Base-by-base conservation (phyloP, 495 filamentous ascomycete genomes). In the Penicillium coprophilum region DNA sequence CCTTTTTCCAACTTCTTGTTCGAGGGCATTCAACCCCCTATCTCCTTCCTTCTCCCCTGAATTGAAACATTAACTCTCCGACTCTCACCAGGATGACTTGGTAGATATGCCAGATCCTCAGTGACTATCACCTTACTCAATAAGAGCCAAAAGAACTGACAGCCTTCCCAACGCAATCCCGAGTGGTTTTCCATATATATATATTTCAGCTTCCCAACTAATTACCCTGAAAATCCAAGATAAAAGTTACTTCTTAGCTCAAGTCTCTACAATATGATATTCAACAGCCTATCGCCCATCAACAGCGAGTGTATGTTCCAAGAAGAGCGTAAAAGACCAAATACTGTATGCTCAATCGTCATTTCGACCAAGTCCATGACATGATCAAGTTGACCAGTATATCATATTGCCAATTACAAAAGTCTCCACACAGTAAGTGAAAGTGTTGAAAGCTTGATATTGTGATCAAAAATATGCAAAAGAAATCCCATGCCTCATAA, bases 401-500 rank as follows among this genome's bases (percentile, higher is more conserved):
- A 47, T 2, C 21, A 30, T 13, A 45, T n/a, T 8, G 12, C 41
- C 13, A 38, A 30, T 15, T 47, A 55, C 19, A 15, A 23, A 23
- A 20, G 10, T 49, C 21, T 17, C 41, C 46, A 56, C 31, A 24
- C 32, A 49, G 19, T 36, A 36, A n/a, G n/a, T n/a, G n/a, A n/a
- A 49, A 48, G 30, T 57, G 46, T 32, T 9, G 17, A 44, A 41
- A 20, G 6, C 17, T 44, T 49, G n/a, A 24, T 47, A 36, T 53
- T 40, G 17, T 30, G 28, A 55, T 36, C 19, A 36, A 39, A 50
- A 54, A 24, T 47, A 39, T 20, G 8, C 15, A 50, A 61, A 15
- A 11, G 10, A 44, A 59, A 46, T 48, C 11, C 52, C 62, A 50
- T 62, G 30, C 43, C 55, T 62, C 59, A 70, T 65, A 65, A 59